Evolutionary conservation across 2,329 filamentous ascomycete genomes (phyloP), one percentile per base, ranked within the genome.

Genomic region (Chrysoporthe puriensis): DNA sequence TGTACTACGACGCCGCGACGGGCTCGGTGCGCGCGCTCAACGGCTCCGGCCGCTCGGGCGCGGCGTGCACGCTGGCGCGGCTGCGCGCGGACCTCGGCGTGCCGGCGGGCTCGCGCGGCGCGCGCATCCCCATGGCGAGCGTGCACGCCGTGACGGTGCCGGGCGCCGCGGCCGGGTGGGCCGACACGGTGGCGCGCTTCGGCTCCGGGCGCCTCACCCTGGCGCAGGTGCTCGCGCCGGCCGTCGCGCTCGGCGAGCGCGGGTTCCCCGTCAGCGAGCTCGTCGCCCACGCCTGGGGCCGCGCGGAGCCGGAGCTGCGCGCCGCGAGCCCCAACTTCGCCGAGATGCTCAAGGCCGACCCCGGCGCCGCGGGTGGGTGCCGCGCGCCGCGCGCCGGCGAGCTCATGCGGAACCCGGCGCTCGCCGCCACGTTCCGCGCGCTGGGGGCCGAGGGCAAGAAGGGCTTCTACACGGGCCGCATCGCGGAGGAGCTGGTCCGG

Each of bases 131-230:
- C 18, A 88, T 91, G 81, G 79, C 81, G 44, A 95, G 90, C 75
- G 90, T 92, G 16, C 91, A 96, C 76, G 86, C 94, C 11, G 92
- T 93, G 0, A 97, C 94, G 1, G 90, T 96, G 0, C 96, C 96
- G 0, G 96, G 96, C 6, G 94, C 96, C 1, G 88, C 96, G 0
- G 96, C 94, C 0, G 96, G 95, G 0, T 99, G 96, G 96, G 90
- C 92, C 34, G 96, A 99, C 78, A 90, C 91, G 0, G 85, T 97
- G 0, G 90, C 94, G 78, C 88, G 88, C 64, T 97, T 98, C 75
- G 96, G 96, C 18, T 97, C 94, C 77, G 93, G 93, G 2, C 96
- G 91, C 76, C 74, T 98, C 16, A 88, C 83, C 9, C 73, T 98
- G 80, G 86, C 88, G 72, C 88, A 96, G 74, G 89, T 98, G 67